phyloP scores from a whole-genome alignment of 768 basidiomycete genomes.

The Leccinum obscurum region DNA sequence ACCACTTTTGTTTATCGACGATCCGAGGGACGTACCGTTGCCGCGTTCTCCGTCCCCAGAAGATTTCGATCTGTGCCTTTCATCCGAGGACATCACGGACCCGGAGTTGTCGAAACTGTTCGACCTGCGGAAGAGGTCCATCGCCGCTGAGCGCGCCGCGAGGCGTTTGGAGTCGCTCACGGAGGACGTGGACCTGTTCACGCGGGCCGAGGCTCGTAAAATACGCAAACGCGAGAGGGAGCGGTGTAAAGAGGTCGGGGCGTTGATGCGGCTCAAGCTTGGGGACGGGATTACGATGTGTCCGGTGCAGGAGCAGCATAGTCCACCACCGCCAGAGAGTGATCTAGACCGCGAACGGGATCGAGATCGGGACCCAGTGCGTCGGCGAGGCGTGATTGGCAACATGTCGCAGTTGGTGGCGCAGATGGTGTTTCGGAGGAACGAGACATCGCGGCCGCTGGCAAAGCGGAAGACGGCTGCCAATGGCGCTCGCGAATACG shows the following conservation, averaged over 20 bases:
- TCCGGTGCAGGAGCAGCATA: conserved; percentile 23
- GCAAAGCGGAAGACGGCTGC: conserved; percentile 35
- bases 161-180: conserved; percentile 32
- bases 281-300: conserved; percentile 27
- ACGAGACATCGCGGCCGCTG: conserved; percentile 39
- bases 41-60: conserved; percentile 47
- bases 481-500: conserved; percentile 20
- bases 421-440: conserved; percentile 47
- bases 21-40: conserved; percentile 37
- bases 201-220: conserved; percentile 44
- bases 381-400: conserved; percentile 27
- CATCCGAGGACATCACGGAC: conserved; percentile 33
- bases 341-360: conserved; percentile 13
- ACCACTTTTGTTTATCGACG: conserved; percentile 44
- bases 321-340: conserved; percentile 15
- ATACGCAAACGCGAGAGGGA: conserved; percentile 53
- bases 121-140: conserved; percentile 40
- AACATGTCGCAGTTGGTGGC: conserved; percentile 45
- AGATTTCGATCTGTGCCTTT: conserved; percentile 38
- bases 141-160: conserved; percentile 35
- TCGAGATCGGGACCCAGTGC: conserved; percentile 14
- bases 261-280: conserved; percentile 57
- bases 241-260: conserved; percentile 53
- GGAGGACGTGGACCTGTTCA: conserved; percentile 39
- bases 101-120: conserved; percentile 41